Base-by-base conservation (phyloP, 257 asterid genomes). In the Gentiana macrophylla region DNA sequence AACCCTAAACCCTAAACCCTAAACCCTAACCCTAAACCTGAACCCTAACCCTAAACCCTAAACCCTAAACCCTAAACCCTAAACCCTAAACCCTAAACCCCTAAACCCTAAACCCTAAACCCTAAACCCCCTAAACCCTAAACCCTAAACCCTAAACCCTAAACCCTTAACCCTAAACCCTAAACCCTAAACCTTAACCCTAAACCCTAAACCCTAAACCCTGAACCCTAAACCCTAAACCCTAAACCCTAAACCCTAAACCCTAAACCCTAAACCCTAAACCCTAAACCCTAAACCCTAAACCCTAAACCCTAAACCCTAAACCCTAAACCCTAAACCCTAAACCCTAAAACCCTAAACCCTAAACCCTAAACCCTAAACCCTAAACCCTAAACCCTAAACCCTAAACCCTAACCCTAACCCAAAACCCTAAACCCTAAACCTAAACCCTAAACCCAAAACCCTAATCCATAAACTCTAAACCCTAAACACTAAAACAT, bases 291-390 rank as follows among this genome's bases (percentile, higher is more conserved):
- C 63, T 53, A 45, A 59, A 59, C 13, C 63, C 63, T 38, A 44
- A 59, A 45, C 24, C 63, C 53, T 24, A 2, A 59, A 59, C 53
- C 63, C 63, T 33, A 47, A 59, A 46, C 45, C 63, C 63, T 59
- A 59, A 59, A 59, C 63, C 63, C 63, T 47, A 59, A 59, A 59
- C 63, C 41, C 63, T 46, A 45, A 59, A 59, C 41, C 63, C 63
- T 37, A n/a, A n/a, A n/a, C n/a, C n/a, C n/a, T n/a, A n/a, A n/a
- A n/a, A n/a, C n/a, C n/a, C n/a, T n/a, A n/a, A n/a, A n/a, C n/a
- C n/a, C n/a, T n/a, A n/a, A n/a, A n/a, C n/a, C n/a, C n/a, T n/a
- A n/a, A n/a, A n/a, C n/a, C n/a, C n/a, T n/a, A n/a, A n/a, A n/a
- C n/a, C n/a, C n/a, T n/a, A n/a, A n/a, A n/a, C n/a, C n/a, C n/a